phyloP scores from a whole-genome alignment of 176 grass and related monocot species.

The Poa pratensis region DNA sequence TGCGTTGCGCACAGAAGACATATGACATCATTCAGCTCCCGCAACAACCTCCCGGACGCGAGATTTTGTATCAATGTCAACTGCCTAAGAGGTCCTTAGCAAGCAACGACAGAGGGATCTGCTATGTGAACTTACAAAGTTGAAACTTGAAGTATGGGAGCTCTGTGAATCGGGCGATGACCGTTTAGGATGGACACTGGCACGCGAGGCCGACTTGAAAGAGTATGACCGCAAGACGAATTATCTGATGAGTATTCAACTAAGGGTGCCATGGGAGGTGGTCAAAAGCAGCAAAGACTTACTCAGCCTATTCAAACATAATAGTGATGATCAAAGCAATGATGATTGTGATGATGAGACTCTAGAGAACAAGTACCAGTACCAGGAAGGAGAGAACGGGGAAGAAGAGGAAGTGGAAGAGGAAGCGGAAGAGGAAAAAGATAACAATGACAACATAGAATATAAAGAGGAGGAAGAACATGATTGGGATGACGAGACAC shows the following conservation, averaged over 20 bases:
- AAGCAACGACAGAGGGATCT: background rate
- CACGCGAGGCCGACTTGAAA: background rate
- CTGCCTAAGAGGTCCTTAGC: background rate
- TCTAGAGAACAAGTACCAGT: no score
- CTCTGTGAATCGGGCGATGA: background rate
- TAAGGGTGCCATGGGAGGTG: background rate
- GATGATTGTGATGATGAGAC: background rate
- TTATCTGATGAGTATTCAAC: background rate
- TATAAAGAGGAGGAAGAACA: background rate
- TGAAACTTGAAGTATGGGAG: background rate
- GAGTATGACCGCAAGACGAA: background rate
- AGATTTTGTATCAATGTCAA: no score
- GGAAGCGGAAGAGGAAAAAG: background rate
- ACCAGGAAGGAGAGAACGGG: background rate
- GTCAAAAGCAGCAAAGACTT: background rate
- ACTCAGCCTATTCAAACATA: background rate
- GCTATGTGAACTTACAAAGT: background rate
- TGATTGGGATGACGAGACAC: background rate
- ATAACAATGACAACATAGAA: background rate
- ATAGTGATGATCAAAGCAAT: background rate
- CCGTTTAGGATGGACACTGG: background rate
- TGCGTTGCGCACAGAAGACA: background rate
- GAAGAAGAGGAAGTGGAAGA: background rate
- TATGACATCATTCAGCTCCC: background rate
- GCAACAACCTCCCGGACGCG: background rate